Evolutionary conservation across 2,329 filamentous ascomycete species (phyloP), one percentile per base, ranked within the genome.

Genomic region (Arthrobotrys entomopaga): DNA sequence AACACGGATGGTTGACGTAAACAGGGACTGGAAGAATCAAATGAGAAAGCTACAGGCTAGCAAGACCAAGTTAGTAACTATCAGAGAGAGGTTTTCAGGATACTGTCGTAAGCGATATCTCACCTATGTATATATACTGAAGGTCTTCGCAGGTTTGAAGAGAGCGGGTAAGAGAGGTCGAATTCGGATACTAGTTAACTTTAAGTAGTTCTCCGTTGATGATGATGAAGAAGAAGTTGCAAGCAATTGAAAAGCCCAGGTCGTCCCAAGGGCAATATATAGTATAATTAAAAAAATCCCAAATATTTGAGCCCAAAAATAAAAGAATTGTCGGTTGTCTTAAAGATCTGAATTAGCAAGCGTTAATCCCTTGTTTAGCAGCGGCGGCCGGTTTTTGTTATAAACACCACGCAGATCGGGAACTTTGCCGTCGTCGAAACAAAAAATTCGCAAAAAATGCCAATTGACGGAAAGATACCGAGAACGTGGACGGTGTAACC

Each of bases 381-480:
- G 48, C 24, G 29, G 29, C 29, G 10, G 29, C 29, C 29, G 6
- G 29, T 5, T 40, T 42, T 29, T 24, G 52, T 61, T 67, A 61
- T 54, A 53, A 60, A 56, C 46, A 24, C 13, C 15, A 16, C n/a
- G 56, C 50, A 34, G 43, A 7, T 61, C 58, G 43, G 58, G 13
- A 24, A 60, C 57, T 49, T 49, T 26, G 43, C 34, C 3, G 34
- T 13, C 20, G 16, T 10, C 54, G 15, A 58, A 24, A 3, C 3
- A 38, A n/a, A 11, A 8, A 58, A 13, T 40, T 46, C 34, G 34
- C 22, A 57, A 26, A 20, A 48, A 59, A 10, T 59, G 34, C 40
- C 60, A 43, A 70, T 64, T 64, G 50, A 43, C 52, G 57, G 65
- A 43, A 63, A 40, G 40, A 61, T 19, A 8, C 57, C 50, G 58